Conservation (phyloP, 331 rosid species). For the Malus hybrid region DNA sequence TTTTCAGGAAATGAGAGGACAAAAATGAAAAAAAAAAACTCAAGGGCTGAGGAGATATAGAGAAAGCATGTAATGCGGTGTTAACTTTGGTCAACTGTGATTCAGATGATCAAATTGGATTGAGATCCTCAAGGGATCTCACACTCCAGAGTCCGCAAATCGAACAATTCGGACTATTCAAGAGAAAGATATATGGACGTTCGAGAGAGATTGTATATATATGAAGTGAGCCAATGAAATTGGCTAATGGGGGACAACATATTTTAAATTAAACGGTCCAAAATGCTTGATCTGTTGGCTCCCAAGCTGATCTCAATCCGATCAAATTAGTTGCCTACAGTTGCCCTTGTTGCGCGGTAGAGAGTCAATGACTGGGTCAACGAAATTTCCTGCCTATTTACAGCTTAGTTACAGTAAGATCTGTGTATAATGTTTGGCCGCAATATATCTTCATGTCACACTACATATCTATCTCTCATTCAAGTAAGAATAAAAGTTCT, state of each 20-base stretch:
- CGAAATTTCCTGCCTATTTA: not conserved
- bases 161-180: too few species aligned
- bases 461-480: not conserved
- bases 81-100: not conserved
- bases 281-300: too few species aligned
- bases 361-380: not conserved
- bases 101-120: not conserved
- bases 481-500: not conserved
- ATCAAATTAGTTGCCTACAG: not conserved
- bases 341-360: not conserved
- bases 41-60: conserved; percentile 3
- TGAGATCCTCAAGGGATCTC: too few species aligned
- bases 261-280: too few species aligned
- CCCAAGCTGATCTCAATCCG: too few species aligned
- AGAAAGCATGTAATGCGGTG: not conserved
- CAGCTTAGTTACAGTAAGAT: too few species aligned
- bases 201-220: too few species aligned
- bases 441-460: not conserved
- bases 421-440: not conserved
- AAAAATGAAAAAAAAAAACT: not conserved
- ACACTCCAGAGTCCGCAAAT: too few species aligned
- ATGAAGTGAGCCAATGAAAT: too few species aligned
- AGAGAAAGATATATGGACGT: too few species aligned
- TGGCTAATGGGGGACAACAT: too few species aligned
- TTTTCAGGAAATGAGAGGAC: not conserved